Conservation (phyloP, 2,329 filamentous ascomycete genomes). For the Diaporthe humulicola region DNA sequence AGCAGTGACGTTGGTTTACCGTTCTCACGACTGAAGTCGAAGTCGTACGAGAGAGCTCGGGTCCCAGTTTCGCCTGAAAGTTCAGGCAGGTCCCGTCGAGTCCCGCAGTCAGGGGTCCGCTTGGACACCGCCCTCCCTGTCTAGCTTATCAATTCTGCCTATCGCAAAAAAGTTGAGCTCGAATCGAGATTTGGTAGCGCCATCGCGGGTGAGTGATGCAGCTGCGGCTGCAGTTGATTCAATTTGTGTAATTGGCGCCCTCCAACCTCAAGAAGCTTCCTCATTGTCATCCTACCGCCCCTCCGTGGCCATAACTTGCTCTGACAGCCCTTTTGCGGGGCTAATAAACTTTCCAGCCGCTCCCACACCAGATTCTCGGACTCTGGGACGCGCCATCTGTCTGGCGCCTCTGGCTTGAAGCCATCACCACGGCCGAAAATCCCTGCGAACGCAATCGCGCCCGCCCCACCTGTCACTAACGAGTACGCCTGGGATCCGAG, state of each 20-base stretch:
- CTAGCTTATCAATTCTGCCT: conserved; percentile 32
- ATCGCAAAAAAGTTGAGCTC: conserved; percentile 34
- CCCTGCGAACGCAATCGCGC: conserved; percentile 4
- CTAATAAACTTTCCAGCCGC: conserved; percentile 5
- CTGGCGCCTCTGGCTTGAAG: not conserved
- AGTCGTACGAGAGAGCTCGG: conserved; percentile 34
- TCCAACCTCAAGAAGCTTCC: conserved; percentile 11
- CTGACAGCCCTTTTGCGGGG: not conserved
- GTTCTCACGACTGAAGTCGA: conserved; percentile 1
- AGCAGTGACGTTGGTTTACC: conserved; percentile 39
- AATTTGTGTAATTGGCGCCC: conserved; percentile 22
- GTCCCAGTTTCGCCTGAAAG: conserved; percentile 6
- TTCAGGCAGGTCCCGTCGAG: conserved; percentile 1
- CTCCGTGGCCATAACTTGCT: not conserved
- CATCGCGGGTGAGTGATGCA: conserved; percentile 6
- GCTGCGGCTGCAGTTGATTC: conserved; percentile 24
- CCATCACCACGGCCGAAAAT: not conserved
- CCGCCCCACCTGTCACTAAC: not conserved
- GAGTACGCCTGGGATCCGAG: not conserved
- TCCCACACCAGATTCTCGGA: not conserved
- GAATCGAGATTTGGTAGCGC: conserved; percentile 33
- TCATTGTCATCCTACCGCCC: not conserved
- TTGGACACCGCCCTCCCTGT: conserved; percentile 14
- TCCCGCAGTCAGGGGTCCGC: not conserved
- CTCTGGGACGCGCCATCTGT: not conserved